phyloP scores from a whole-genome alignment of 805 yeast species.

The Candida gorgasii region DNA sequence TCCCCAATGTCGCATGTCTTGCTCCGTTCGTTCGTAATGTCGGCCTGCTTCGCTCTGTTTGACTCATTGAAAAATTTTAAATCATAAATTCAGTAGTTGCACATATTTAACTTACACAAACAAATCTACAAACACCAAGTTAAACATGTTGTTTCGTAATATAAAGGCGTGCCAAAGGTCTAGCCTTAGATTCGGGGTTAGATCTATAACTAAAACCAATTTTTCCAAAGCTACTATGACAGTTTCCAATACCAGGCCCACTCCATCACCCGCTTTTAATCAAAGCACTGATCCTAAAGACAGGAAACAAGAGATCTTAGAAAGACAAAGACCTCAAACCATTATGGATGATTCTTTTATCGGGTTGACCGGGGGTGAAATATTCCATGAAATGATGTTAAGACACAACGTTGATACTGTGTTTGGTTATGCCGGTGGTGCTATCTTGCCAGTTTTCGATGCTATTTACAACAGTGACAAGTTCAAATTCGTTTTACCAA shows the following conservation, averaged over 20 bases:
- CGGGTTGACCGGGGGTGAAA: slow-evolving; percentile 97
- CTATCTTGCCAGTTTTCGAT: slow-evolving; percentile 95
- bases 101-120: not conserved
- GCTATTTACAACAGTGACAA: slow-evolving; percentile 90
- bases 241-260: slow-evolving; percentile 33
- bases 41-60: slow-evolving; percentile 11
- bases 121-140: not conserved
- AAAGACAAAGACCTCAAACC: slow-evolving; percentile 16
- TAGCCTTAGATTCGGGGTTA: not conserved
- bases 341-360: slow-evolving; percentile 82
- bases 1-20: slow-evolving; percentile 12
- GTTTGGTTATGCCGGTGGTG: slow-evolving; percentile 99
- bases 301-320: slow-evolving; percentile 17
- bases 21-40: slow-evolving; percentile 11
- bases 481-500: slow-evolving; percentile 88
- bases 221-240: slow-evolving; percentile 28
- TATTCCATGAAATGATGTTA: slow-evolving; percentile 98
- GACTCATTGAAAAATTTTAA: slow-evolving; percentile 23
- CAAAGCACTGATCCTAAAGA: slow-evolving; percentile 19
- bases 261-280: slow-evolving; percentile 56
- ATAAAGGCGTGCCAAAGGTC: slow-evolving; percentile 16
- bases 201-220: slow-evolving; percentile 16
- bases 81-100: not conserved
- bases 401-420: slow-evolving; percentile 94
- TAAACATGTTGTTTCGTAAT: slow-evolving; percentile 19